phyloP scores from a whole-genome alignment of 148 eudicot species.

The Oxyria digyna region DNA sequence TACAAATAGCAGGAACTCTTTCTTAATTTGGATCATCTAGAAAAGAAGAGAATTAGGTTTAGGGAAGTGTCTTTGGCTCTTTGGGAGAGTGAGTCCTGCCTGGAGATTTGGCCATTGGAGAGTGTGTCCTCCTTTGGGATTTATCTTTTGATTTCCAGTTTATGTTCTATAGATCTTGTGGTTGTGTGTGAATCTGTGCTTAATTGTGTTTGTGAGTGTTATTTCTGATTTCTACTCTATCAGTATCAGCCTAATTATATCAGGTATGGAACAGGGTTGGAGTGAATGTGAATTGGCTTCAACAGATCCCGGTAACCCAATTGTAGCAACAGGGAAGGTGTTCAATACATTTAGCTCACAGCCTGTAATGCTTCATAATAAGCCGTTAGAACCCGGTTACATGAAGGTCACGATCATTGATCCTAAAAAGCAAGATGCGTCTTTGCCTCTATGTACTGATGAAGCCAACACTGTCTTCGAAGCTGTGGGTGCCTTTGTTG shows the following conservation, averaged over 20 bases:
- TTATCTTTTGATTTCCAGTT: no score
- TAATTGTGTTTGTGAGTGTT: no score
- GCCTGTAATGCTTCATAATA: constrained; percentile 5
- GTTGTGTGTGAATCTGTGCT: no score
- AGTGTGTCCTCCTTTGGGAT: no score
- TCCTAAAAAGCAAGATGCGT: background rate
- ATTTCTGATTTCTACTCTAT: no score
- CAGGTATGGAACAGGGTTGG: background rate
- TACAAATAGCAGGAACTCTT: no score
- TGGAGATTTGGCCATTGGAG: no score
- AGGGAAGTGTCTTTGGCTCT: no score
- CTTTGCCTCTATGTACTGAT: background rate
- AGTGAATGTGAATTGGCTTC: background rate
- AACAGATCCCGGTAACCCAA: background rate
- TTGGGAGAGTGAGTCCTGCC: no score
- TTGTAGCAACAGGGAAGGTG: constrained; percentile 7
- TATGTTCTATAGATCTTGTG: no score
- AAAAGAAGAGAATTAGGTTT: no score
- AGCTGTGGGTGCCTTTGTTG: constrained; percentile 3
- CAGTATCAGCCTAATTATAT: background rate
- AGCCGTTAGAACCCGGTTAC: background rate
- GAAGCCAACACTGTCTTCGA: constrained; percentile 3
- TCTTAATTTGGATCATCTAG: no score
- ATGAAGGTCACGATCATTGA: constrained; percentile 3
- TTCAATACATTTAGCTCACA: background rate